These are phyloP conservation scores for Pulveroboletus sp. DNA, from an alignment of 768 basidiomycete species.

Conservation along the genomic window DNA sequence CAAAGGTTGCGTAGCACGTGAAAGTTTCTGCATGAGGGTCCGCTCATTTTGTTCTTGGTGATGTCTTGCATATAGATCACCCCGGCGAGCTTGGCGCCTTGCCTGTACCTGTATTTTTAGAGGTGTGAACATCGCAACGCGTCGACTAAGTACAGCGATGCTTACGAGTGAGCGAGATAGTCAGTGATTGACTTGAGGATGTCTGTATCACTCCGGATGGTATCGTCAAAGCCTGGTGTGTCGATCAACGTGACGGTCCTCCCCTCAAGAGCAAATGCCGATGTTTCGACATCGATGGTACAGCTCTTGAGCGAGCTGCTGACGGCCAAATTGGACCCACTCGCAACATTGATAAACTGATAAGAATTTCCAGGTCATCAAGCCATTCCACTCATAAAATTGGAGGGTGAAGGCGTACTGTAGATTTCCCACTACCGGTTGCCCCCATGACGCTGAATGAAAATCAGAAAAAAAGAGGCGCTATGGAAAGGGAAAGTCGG, in stretches of 20 bases:
- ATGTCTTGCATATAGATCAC: conserved; percentile 1
- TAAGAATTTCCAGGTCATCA: neutral
- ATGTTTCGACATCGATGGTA: neutral
- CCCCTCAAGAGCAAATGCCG: neutral
- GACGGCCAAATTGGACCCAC: neutral
- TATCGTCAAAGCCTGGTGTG: conserved; percentile 1
- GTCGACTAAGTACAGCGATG: no score
- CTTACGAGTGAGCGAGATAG: neutral
- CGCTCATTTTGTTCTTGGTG: neutral
- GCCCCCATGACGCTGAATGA: conserved; percentile 21
- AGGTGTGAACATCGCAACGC: no score
- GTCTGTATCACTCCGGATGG: neutral
- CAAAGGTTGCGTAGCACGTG: neutral
- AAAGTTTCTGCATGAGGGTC: neutral
- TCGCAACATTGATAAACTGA: neutral
- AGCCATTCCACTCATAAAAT: neutral
- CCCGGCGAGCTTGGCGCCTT: neutral
- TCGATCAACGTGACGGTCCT: neutral
- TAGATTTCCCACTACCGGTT: conserved; percentile 24
- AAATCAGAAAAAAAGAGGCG: conserved; percentile 4
- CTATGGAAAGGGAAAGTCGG: no score
- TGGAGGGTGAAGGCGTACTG: conserved; percentile 4
- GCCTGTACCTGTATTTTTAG: neutral
- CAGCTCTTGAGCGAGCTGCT: neutral
- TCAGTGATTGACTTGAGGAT: neutral